Evolutionary conservation across 1,284 basidiomycete genomes (phyloP).

Genomic region (Naganishia liquefaciens): DNA sequence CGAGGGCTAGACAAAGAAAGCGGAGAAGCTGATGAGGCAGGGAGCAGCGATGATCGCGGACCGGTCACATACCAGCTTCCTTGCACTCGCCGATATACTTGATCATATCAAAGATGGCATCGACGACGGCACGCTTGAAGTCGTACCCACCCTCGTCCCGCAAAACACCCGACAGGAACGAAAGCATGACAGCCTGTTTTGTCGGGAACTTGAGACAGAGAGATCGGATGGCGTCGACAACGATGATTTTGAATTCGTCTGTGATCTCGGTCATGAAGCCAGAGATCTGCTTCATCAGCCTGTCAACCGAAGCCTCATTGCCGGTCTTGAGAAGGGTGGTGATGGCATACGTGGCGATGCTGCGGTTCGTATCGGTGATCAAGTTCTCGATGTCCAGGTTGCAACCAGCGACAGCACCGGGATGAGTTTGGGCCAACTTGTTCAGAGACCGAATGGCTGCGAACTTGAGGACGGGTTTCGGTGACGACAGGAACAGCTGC

Average conservation of each 20-base stretch:
- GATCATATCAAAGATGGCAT: slow-evolving; percentile 99
- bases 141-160: slow-evolving; percentile 98
- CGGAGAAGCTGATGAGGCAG: slow-evolving; percentile 1
- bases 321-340: slow-evolving; percentile 99
- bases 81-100: slow-evolving; percentile 94
- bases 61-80: slow-evolving; percentile 61
- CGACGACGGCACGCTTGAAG: slow-evolving; percentile 98
- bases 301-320: slow-evolving; percentile 97
- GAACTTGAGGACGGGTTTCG: slow-evolving; percentile 92
- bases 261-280: slow-evolving; percentile 99
- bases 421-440: slow-evolving; percentile 78
- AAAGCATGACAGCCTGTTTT: slow-evolving; percentile 93
- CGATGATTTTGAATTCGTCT: slow-evolving; percentile 99
- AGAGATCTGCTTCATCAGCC: slow-evolving; percentile 98
- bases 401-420: slow-evolving; percentile 82
- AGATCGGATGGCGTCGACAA: slow-evolving; percentile 96
- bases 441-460: slow-evolving; percentile 95
- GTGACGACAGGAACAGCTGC: slow-evolving; percentile 89
- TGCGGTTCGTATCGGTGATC: slow-evolving; percentile 93
- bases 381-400: slow-evolving; percentile 98
- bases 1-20: slow-evolving; percentile 65
- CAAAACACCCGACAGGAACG: slow-evolving; percentile 89
- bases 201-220: slow-evolving; percentile 98
- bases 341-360: slow-evolving; percentile 97
- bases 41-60: not conserved